Base-by-base conservation (phyloP, 441 rosid species). In the Euphorbia celastroides region DNA sequence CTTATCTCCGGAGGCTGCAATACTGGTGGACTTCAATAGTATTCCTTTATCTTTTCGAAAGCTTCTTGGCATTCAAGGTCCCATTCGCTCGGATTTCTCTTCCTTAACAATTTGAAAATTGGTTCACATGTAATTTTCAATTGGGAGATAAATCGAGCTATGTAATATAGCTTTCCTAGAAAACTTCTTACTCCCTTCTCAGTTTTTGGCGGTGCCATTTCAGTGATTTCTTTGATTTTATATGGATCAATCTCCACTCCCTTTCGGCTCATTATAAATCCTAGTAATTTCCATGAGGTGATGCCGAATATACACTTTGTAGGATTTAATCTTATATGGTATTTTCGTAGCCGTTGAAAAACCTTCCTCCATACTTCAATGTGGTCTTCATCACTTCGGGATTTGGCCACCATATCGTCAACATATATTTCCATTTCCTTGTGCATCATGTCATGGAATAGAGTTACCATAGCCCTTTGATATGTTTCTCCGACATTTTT, bases 371-470 rank as follows among this genome's bases (percentile, higher is more conserved):
- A 2, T 0, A 9, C n/a, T 11, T 1, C 51, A 2, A 66, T 2
- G 5, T 66, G 52, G 11, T 55, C 23, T 32, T 54, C 36, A n/a
- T 17, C 3, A 22, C 7, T 2, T 0, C 16, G 31, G 14, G 38
- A 66, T 28, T 55, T 66, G 0, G 19, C 23, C 0, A 65, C 23
- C 65, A 68, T 58, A 4, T 34, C 71, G 44, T 58, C 28, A 3
- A 57, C 1, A 34, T 9, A 34, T 34, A 34, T 9, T 34, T 34
- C 38, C 38, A 34, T 34, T 9, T 34, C 38, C 9, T 9, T 34
- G 38, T 34, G 38, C 38, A 34, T 34, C 38, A 34, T 34, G 9
- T 34, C 38, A 9, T 34, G 5, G 44, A 46, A 5, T 22, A 51
- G 28, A 26, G 28, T 22, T 14, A 44, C 4, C 7, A 25, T 12